Evolutionary conservation across 2,329 filamentous ascomycete genomes (phyloP), one percentile per base, ranked within the genome.

Genomic region (Septoria petroselini): DNA sequence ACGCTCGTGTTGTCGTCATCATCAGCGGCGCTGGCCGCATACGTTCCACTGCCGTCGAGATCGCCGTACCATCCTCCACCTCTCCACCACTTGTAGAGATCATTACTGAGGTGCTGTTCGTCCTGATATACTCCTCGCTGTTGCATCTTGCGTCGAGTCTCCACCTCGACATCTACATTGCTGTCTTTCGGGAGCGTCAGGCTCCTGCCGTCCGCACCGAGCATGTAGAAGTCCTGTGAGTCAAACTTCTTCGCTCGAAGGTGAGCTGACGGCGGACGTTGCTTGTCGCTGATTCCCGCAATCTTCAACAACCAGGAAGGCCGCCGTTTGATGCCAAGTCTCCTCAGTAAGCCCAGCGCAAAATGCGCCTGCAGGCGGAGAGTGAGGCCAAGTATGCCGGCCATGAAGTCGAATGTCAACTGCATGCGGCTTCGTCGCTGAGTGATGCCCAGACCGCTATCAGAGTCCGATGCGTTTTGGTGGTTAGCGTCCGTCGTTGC

Each of bases 61-160:
- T 84, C 83, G 1, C 91, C 91, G 83, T 89, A 96, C 73, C 87
- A 87, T 6, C 88, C 89, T 15, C 88, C 89, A 46, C 77, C 75
- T 44, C 86, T 82, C 86, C 89, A 97, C 81, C 91, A 93, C 23
- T 76, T 75, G 66, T 96, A 97, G 1, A 96, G 72, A 51, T 82
- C 84, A 2, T 78, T 76, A 57, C 91, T 85, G 2, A 96, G 73
- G 31, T 81, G 79, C 21, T 79, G 78, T 59, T 93, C 86, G 33
- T 82, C 72, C 67, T 70, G 73, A 31, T 66, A 58, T 23, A 58
- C 67, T 62, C 63, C 67, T 48, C 66, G 70, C 38, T 67, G 73
- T 35, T 70, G 68, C 23, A 86, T 72, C 41, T 82, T 76, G 46
- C 80, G 80, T 58, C 88, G 81, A 59, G 91, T 83, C 65, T 93